These are phyloP conservation scores for Aspergillus terreus DNA, from an alignment of 2,329 filamentous ascomycete species.

Conservation along the genomic window DNA sequence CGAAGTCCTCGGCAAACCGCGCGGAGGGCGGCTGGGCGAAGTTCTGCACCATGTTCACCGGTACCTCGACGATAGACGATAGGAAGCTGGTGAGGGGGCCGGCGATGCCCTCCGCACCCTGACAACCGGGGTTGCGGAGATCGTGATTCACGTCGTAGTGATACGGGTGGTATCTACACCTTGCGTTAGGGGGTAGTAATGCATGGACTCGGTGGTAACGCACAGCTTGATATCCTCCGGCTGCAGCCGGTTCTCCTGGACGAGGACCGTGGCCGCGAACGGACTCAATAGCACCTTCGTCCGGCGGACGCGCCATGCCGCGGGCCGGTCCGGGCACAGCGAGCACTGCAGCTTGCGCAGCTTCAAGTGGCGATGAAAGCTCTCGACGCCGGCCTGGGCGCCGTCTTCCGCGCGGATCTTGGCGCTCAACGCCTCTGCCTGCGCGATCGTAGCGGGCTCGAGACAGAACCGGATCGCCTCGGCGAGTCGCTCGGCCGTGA, in stretches of 20 bases:
- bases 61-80: slow-evolving; percentile 74
- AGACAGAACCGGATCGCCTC: slow-evolving; percentile 59
- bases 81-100: slow-evolving; percentile 72
- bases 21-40: slow-evolving; percentile 1
- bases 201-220: background rate
- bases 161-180: slow-evolving; percentile 41
- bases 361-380: slow-evolving; percentile 65
- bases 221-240: slow-evolving; percentile 72
- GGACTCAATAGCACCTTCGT: slow-evolving; percentile 65
- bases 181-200: background rate
- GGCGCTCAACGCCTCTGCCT: slow-evolving; percentile 54
- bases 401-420: slow-evolving; percentile 64
- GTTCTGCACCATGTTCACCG: slow-evolving; percentile 45
- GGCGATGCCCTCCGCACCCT: slow-evolving; percentile 69
- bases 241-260: slow-evolving; percentile 58
- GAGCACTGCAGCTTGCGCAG: slow-evolving; percentile 64
- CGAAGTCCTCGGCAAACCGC: slow-evolving; percentile 9
- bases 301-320: slow-evolving; percentile 68
- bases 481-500: slow-evolving; percentile 63
- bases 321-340: slow-evolving; percentile 61
- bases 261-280: slow-evolving; percentile 65
- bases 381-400: slow-evolving; percentile 58
- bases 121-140: slow-evolving; percentile 42
- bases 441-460: slow-evolving; percentile 55
- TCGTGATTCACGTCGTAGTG: slow-evolving; percentile 74